These are phyloP conservation scores for Ceratobasidium sp. DNA, from an alignment of 1,284 basidiomycete species.

Conservation along the genomic window DNA sequence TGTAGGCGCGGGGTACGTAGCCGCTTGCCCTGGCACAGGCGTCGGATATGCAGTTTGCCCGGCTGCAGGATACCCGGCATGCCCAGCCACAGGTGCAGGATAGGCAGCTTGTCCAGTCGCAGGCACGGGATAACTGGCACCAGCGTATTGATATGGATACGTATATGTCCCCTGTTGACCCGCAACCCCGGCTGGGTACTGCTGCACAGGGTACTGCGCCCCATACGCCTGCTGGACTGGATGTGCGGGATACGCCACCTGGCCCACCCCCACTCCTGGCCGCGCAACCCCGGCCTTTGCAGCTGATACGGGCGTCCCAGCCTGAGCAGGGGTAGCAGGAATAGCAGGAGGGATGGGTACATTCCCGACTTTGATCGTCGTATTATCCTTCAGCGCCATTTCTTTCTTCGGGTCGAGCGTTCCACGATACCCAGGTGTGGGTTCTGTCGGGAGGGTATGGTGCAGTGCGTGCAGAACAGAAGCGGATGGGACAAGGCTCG, in stretches of 20 bases:
- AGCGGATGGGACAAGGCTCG: conserved; percentile 68
- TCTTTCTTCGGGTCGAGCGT: conserved; percentile 69
- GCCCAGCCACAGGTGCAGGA: no score
- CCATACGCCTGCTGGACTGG: conserved; percentile 20
- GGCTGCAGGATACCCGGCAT: no score
- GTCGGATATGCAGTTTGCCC: conserved; percentile 7
- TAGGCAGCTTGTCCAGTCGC: background rate
- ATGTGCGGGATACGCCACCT: background rate
- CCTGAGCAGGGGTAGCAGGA: background rate
- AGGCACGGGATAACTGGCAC: background rate
- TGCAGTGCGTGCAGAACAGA: conserved; percentile 72
- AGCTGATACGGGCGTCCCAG: conserved; percentile 8
- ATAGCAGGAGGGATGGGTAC: background rate
- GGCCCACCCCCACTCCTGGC: background rate
- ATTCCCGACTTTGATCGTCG: conserved; percentile 64
- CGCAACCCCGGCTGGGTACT: background rate
- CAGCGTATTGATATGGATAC: conserved; percentile 16
- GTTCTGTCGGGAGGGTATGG: conserved; percentile 68
- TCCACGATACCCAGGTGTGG: conserved; percentile 75
- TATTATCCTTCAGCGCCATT: conserved; percentile 74
- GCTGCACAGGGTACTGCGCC: conserved; percentile 4
- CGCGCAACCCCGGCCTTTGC: background rate
- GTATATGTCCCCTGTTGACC: conserved; percentile 12
- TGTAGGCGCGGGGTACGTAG: conserved; percentile 5
- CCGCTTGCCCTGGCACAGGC: background rate